phyloP scores from a whole-genome alignment of 75 land plant species.

The Larix kaempferi region DNA sequence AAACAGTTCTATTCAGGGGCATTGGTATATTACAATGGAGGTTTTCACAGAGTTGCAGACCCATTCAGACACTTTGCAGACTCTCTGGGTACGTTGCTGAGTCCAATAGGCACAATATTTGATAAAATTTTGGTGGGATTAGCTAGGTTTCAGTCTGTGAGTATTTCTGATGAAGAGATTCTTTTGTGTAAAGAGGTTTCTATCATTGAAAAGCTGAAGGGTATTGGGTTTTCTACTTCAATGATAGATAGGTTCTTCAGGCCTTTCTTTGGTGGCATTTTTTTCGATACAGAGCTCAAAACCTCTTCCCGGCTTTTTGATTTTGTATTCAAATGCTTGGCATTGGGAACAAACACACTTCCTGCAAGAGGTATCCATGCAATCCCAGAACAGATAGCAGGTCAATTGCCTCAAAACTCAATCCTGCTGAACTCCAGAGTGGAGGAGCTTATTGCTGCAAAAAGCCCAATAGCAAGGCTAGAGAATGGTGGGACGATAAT shows the following conservation, averaged over 20 bases:
- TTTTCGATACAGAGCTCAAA: slow-evolving; percentile 78
- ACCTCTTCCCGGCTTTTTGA: slow-evolving; percentile 85
- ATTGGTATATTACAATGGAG: slow-evolving; percentile 54
- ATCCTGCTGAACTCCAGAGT: slow-evolving; percentile 53
- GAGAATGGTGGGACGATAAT: slow-evolving; percentile 42
- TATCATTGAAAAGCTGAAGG: slow-evolving; percentile 35
- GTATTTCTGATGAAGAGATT: slow-evolving; percentile 37
- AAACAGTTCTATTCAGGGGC: slow-evolving; percentile 89
- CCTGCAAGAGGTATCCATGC: slow-evolving; percentile 78
- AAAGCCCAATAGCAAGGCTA: slow-evolving; percentile 24
- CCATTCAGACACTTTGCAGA: slow-evolving; percentile 73
- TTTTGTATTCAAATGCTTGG: slow-evolving; percentile 88
- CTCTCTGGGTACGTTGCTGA: slow-evolving; percentile 40
- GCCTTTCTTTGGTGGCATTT: slow-evolving; percentile 94
- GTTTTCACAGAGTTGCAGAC: slow-evolving; percentile 81
- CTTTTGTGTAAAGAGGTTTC: slow-evolving; percentile 42
- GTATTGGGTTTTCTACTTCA: slow-evolving; percentile 56
- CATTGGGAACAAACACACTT: slow-evolving; percentile 78
- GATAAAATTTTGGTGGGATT: slow-evolving; percentile 76
- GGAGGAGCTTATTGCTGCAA: slow-evolving; percentile 24
- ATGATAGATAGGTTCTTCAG: slow-evolving; percentile 84
- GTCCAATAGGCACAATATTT: slow-evolving; percentile 71
- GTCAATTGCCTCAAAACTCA: slow-evolving; percentile 47
- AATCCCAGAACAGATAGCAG: slow-evolving; percentile 74
- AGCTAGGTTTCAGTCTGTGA: slow-evolving; percentile 43